Evolutionary conservation across 2,329 filamentous ascomycete genomes (phyloP), one percentile per base, ranked within the genome.

Genomic region (Phialophora verrucosa): DNA sequence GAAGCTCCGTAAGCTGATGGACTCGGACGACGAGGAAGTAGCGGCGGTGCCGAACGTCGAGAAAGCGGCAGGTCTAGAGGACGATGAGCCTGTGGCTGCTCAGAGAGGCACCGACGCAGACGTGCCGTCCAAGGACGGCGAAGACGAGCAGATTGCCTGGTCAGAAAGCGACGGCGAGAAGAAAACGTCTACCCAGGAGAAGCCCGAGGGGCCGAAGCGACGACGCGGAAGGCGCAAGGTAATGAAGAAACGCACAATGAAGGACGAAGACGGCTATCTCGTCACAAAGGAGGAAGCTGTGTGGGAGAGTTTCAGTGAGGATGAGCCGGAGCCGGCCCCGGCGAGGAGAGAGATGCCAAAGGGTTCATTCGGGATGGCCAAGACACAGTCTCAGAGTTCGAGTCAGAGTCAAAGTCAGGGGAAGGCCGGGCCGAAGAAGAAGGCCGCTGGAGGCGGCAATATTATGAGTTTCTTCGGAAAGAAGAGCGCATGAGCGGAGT

Each of bases 281-380:
- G 93, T 97, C 35, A 97, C 93, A 1, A 90, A 90, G 71, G 91
- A 96, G 78, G 92, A 96, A 75, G 80, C 86, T 0, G 90, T 85
- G 0, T 97, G 93, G 93, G 93, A 97, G 77, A 94, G 91, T 0
- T 97, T 96, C 80, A 96, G 92, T 0, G 93, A 97, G 76, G 93
- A 96, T 70, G 93, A 97, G 71, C 86, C 88, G 25, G 83, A 83
- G 35, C 78, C 81, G 3, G 78, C 80, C 8, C 83, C 85, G 75
- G 11, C 32, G 44, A 64, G 53, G 54, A 67, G 65, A 31, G 62
- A 59, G 7, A 25, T 44, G 55, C 81, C 80, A 1, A 78, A 81
- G 6, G 61, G 53, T 35, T 55, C 53, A n/a, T 55, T 54, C 25
- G 57, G 47, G 51, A 29, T 12, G 53, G 10, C 23, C 76, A 80